Conservation (phyloP, 148 eudicot genomes). For the Rhododendron kiyosumense region DNA sequence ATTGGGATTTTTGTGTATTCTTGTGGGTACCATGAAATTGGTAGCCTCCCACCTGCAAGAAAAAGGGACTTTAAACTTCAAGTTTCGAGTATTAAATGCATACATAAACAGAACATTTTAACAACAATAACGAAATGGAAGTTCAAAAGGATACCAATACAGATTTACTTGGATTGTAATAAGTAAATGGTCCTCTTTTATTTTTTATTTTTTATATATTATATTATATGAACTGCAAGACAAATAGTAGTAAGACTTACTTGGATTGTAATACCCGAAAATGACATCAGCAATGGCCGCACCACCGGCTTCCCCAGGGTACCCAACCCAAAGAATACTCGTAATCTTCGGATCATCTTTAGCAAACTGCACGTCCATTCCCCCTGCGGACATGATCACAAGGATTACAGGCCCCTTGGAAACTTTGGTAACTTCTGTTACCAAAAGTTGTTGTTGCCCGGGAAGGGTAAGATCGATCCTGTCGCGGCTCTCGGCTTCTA, state of each 20-base stretch:
- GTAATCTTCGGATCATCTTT: constrained; percentile 38
- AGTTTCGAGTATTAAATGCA: neutral
- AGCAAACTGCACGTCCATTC: constrained; percentile 39
- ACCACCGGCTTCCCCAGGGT: constrained; percentile 65
- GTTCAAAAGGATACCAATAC: neutral
- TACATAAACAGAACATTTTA: neutral
- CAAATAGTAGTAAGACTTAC: constrained; percentile 17
- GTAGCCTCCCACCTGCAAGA: constrained; percentile 56
- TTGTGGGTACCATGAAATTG: constrained; percentile 72
- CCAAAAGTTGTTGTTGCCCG: constrained; percentile 39
- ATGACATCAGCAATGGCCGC: constrained; percentile 49
- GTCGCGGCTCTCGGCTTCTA: constrained; percentile 47
- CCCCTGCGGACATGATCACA: constrained; percentile 54
- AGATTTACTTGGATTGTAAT: neutral
- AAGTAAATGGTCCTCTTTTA: neutral
- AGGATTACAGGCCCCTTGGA: constrained; percentile 50
- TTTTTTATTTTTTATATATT: too few species aligned
- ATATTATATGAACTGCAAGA: neutral
- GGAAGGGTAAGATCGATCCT: constrained; percentile 44
- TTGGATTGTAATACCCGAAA: constrained; percentile 59
- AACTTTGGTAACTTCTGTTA: constrained; percentile 31
- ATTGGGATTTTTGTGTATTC: constrained; percentile 46
- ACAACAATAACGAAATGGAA: neutral
- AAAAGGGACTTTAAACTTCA: neutral
- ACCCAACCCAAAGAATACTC: constrained; percentile 65